These are phyloP conservation scores for Pulveroboletus sp. DNA, from an alignment of 768 basidiomycete genomes.

Conservation along the genomic window DNA sequence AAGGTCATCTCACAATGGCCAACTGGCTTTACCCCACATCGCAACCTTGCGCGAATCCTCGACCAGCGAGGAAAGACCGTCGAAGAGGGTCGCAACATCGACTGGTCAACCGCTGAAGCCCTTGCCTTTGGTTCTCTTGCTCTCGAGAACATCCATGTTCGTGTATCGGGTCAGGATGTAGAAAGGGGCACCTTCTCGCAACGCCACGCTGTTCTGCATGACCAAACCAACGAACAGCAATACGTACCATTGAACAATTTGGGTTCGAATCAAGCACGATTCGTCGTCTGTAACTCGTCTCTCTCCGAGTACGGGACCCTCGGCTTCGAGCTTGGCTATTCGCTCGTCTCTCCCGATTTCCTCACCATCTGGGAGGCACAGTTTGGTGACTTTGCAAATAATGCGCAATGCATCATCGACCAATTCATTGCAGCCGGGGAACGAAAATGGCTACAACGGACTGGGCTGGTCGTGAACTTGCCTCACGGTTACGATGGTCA, in stretches of 20 bases:
- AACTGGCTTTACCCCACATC: slow-evolving; percentile 79
- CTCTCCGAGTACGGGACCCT: slow-evolving; percentile 93
- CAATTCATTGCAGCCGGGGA: slow-evolving; percentile 98
- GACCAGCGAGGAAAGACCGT: slow-evolving; percentile 82
- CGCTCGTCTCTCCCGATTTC: slow-evolving; percentile 89
- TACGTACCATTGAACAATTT: slow-evolving; percentile 89
- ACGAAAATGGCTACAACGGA: slow-evolving; percentile 95
- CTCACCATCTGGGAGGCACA: slow-evolving; percentile 99
- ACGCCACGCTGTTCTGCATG: slow-evolving; percentile 94
- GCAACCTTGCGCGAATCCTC: slow-evolving; percentile 92
- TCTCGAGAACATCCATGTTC: slow-evolving; percentile 89
- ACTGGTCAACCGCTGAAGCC: slow-evolving; percentile 98
- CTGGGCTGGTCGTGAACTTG: slow-evolving; percentile 81
- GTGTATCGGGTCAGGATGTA: slow-evolving; percentile 96
- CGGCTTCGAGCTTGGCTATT: slow-evolving; percentile 98
- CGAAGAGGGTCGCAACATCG: slow-evolving; percentile 87
- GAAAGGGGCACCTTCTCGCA: slow-evolving; percentile 99
- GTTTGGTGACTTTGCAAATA: slow-evolving; percentile 98
- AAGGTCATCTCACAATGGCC: slow-evolving; percentile 86
- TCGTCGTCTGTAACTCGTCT: slow-evolving; percentile 95
- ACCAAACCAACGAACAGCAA: slow-evolving; percentile 88
- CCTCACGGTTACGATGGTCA: slow-evolving; percentile 99
- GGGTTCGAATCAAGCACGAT: slow-evolving; percentile 81
- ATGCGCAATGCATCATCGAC: slow-evolving; percentile 96
- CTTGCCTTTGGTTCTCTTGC: slow-evolving; percentile 93